Evolutionary conservation across 768 basidiomycete genomes (phyloP).

Genomic region (Boletus rubroflammeus): DNA sequence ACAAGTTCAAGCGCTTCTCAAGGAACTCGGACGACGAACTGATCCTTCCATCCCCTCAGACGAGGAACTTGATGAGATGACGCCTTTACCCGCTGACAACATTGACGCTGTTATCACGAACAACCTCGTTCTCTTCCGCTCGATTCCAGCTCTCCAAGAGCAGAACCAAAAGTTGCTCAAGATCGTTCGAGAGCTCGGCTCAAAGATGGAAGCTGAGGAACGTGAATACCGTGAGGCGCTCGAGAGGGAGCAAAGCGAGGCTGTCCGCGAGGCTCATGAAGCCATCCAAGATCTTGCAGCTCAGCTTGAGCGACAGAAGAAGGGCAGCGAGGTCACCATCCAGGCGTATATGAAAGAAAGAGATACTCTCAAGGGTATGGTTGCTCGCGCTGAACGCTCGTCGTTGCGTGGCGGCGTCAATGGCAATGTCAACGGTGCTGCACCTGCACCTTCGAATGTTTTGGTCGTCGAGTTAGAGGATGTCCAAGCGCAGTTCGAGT

Average conservation of each 20-base stretch:
- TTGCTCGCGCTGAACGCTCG: conserved; percentile 48
- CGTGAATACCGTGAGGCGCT: conserved; percentile 66
- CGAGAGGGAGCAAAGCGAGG: conserved; percentile 72
- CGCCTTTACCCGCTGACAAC: conserved; percentile 46
- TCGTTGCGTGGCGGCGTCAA: conserved; percentile 23
- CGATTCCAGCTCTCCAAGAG: conserved; percentile 74
- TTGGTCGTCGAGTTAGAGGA: conserved; percentile 62
- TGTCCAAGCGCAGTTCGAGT: conserved; percentile 76
- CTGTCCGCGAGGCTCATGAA: conserved; percentile 83
- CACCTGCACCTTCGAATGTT: conserved; percentile 32
- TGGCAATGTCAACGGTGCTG: conserved; percentile 31
- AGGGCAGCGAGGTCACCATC: conserved; percentile 62
- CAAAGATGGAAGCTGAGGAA: conserved; percentile 84
- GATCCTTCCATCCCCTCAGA: conserved; percentile 80
- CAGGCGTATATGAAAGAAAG: conserved; percentile 85
- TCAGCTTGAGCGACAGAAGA: conserved; percentile 77
- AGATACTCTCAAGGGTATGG: conserved; percentile 77
- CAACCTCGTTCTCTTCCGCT: conserved; percentile 82
- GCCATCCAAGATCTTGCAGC: conserved; percentile 75
- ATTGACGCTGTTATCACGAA: conserved; percentile 83
- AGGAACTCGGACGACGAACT: conserved; percentile 75
- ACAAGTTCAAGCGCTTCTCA: conserved; percentile 77
- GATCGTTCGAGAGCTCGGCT: conserved; percentile 78
- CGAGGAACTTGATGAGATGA: conserved; percentile 50
- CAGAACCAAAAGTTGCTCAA: conserved; percentile 89